These are phyloP conservation scores for Pseudisothecium myosuroides DNA, from an alignment of 225 moss, liverwort and hornwort species.

Conservation along the genomic window DNA sequence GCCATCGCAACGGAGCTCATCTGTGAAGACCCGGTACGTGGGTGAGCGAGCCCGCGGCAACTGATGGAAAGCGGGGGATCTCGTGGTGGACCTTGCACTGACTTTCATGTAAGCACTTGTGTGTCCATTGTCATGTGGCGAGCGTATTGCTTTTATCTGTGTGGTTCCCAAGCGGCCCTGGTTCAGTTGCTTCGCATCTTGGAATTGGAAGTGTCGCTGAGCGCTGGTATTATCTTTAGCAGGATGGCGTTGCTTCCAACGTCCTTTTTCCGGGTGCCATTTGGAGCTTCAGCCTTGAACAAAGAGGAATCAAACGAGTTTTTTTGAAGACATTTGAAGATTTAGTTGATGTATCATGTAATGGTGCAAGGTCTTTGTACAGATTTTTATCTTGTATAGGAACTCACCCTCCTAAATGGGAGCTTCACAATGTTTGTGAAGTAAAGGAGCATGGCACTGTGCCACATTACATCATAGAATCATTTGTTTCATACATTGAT, in stretches of 20 bases:
- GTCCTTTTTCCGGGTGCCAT: neutral
- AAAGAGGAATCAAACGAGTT: neutral
- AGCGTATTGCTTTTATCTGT: neutral
- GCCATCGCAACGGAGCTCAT: conserved; percentile 17
- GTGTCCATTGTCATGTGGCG: neutral
- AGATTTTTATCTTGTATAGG: neutral
- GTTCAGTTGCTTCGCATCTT: neutral
- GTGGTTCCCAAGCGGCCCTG: neutral
- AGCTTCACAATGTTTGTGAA: conserved; percentile 4
- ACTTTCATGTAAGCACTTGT: conserved; percentile 24
- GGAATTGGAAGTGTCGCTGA: conserved; percentile 10
- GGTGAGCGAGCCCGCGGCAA: neutral
- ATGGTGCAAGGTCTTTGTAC: neutral
- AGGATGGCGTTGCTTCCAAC: conserved; percentile 7
- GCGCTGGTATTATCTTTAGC: conserved; percentile 15
- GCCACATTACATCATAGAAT: conserved; percentile 2
- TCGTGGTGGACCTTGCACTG: neutral
- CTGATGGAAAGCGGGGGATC: neutral
- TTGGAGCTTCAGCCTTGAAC: neutral
- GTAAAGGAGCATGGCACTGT: neutral
- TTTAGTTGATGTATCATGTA: neutral
- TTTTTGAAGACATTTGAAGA: neutral
- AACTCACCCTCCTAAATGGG: neutral
- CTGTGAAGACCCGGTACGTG: neutral
- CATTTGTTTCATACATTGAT: conserved; percentile 3